Conservation (phyloP, 495 filamentous ascomycete genomes). For the Staphylotrichum tortipilum region DNA sequence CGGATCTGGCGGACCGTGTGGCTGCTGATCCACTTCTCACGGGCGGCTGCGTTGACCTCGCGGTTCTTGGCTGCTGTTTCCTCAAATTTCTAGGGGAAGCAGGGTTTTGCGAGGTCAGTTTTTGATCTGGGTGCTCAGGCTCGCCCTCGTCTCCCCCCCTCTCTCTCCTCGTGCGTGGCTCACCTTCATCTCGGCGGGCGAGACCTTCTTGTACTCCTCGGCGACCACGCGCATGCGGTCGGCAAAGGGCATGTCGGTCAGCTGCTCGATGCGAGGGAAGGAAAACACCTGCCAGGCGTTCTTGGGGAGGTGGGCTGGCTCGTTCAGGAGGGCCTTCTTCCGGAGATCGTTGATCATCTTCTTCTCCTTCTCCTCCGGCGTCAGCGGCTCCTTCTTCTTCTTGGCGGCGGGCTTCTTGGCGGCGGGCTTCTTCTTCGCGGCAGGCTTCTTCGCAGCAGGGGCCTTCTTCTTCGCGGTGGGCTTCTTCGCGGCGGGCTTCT, state of each 20-base stretch:
- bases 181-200: too few species aligned
- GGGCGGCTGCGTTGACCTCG: conserved; percentile 34
- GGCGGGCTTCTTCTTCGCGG: conserved; percentile 10
- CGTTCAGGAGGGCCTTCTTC: conserved; percentile 23
- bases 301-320: conserved; percentile 11
- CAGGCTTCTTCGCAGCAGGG: too few species aligned
- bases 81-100: conserved; percentile 29
- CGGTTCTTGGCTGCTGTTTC: conserved; percentile 44
- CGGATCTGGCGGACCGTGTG: conserved; percentile 50
- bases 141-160: too few species aligned
- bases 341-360: conserved; percentile 13
- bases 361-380: conserved; percentile 8
- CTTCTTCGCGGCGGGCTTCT: conserved; percentile 1
- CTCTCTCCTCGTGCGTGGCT: too few species aligned
- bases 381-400: conserved; percentile 8
- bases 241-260: neutral
- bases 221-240: too few species aligned
- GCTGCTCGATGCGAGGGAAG: neutral
- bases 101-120: neutral
- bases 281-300: conserved; percentile 18
- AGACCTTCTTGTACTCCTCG: too few species aligned
- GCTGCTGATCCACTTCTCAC: conserved; percentile 51
- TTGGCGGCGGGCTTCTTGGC: neutral
- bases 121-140: neutral
- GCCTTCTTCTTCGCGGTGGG: neutral